Evolutionary conservation across 2,329 filamentous ascomycete genomes (phyloP), one percentile per base, ranked within the genome.

Genomic region (Cladosporium sp.): DNA sequence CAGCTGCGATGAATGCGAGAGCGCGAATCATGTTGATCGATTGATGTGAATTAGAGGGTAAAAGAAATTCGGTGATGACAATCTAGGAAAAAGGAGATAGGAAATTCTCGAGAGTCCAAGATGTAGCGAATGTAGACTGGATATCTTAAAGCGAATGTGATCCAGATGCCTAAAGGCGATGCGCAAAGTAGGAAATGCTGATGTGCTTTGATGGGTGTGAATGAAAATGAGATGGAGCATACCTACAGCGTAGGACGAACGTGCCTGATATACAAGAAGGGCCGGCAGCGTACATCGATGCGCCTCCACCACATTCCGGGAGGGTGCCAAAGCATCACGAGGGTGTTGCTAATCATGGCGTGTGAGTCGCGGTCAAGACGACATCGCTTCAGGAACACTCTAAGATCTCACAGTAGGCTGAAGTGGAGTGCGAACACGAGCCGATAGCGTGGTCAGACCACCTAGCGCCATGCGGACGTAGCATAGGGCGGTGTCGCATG

Each of bases 301-400:
- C 18, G 18, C 38, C 38, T 50, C 48, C 33, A 50, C 40, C 40
- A 31, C 16, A 13, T 14, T 31, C 38, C 32, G 19, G 48, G 38
- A 34, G 40, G 35, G 40, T 43, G 48, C 31, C 48, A 35, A 50
- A 50, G 40, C 48, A 50, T 50, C 40, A 43, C 48, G 48, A 50
- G 48, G 40, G 4, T 50, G 48, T 35, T 50, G 48, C 48, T 50
- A 50, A 50, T 50, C 40, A 43, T 41, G 19, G 48, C 31, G n/a
- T 13, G 9, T 16, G 31, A 37, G 11, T 34, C 48, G 40, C 35
- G 16, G 48, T 43, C 48, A 43, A 34, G 43, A 43, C 48, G 48
- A 42, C 37, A 42, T 28, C 37, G 46, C 28, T 28, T 42, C 46
- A 50, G 16, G 40, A 43, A 19, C 38, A 43, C 48, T 50, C 38